Conservation (phyloP, 495 filamentous ascomycete genomes). For the Aspergillus cavernicola region DNA sequence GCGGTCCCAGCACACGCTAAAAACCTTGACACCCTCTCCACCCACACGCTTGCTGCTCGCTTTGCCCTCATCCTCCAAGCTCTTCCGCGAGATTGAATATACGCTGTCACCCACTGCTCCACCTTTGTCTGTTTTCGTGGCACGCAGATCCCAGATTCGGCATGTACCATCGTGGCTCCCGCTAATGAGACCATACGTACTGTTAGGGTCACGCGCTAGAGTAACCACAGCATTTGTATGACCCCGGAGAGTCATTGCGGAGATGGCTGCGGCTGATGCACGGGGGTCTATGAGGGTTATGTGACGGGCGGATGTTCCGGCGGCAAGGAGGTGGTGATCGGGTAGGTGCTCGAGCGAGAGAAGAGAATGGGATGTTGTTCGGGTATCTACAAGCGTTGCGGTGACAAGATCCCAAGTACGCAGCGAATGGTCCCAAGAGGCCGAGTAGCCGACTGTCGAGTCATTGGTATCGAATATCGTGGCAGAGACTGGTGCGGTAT, state of each 20-base stretch:
- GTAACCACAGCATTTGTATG: slow-evolving; percentile 80
- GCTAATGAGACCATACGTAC: slow-evolving; percentile 74
- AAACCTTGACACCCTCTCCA: slow-evolving; percentile 85
- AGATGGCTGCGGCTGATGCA: slow-evolving; percentile 62
- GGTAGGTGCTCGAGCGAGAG: slow-evolving; percentile 69
- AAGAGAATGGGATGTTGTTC: slow-evolving; percentile 77
- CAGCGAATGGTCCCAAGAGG: slow-evolving; percentile 83
- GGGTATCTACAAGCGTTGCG: slow-evolving; percentile 63
- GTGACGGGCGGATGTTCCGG: slow-evolving; percentile 79
- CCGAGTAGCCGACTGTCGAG: slow-evolving; percentile 82
- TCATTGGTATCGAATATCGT: slow-evolving; percentile 81
- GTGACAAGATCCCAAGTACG: slow-evolving; percentile 90
- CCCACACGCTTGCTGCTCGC: slow-evolving; percentile 50
- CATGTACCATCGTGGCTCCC: slow-evolving; percentile 87
- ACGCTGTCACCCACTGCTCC: slow-evolving; percentile 73
- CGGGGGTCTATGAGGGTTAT: slow-evolving; percentile 90
- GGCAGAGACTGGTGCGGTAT: slow-evolving; percentile 67
- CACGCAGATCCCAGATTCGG: slow-evolving; percentile 87
- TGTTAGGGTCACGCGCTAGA: slow-evolving; percentile 66
- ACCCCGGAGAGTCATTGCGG: slow-evolving; percentile 82
- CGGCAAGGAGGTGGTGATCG: slow-evolving; percentile 68
- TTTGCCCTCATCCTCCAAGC: slow-evolving; percentile 49
- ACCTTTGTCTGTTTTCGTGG: slow-evolving; percentile 60
- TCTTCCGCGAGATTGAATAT: slow-evolving; percentile 74
- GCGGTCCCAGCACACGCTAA: slow-evolving; percentile 82